Conservation (phyloP, 805 yeast genomes). For the Candida ponderosae region DNA sequence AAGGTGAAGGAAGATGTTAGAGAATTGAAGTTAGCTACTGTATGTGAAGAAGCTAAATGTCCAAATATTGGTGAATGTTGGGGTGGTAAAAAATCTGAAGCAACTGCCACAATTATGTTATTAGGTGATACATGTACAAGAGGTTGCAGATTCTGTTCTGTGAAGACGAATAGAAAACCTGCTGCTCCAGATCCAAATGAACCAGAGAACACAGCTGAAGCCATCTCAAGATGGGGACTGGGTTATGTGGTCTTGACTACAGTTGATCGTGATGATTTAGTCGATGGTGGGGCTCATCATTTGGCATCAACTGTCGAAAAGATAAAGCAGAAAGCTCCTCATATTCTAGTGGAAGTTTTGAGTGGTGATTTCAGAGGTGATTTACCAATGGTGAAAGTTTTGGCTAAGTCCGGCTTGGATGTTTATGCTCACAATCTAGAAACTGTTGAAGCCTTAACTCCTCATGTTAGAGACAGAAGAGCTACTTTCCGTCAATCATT, state of each 20-base stretch:
- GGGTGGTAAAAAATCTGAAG: constrained; percentile 92
- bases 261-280: constrained; percentile 91
- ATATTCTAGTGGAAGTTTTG: constrained; percentile 84
- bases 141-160: constrained; percentile 98
- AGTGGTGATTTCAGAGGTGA: constrained; percentile 96
- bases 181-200: constrained; percentile 89
- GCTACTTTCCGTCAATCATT: constrained; percentile 91
- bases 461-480: constrained; percentile 91
- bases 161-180: constrained; percentile 85
- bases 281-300: constrained; percentile 91
- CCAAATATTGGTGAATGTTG: constrained; percentile 99
- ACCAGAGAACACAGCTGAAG: constrained; percentile 97
- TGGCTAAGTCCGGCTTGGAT: constrained; percentile 85
- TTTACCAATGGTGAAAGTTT: constrained; percentile 63
- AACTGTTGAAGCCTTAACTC: constrained; percentile 92
- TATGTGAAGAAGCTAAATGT: constrained; percentile 97
- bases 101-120: constrained; percentile 96
- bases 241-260: constrained; percentile 97
- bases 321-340: constrained; percentile 85
- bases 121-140: constrained; percentile 98
- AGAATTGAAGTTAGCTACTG: constrained; percentile 86
- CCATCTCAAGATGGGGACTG: constrained; percentile 94
- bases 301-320: constrained; percentile 78
- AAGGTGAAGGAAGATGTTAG: constrained; percentile 78
- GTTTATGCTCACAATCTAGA: constrained; percentile 97